Base-by-base conservation (phyloP, 2,329 filamentous ascomycete species). In the Neopestalotiopsis sp. region DNA sequence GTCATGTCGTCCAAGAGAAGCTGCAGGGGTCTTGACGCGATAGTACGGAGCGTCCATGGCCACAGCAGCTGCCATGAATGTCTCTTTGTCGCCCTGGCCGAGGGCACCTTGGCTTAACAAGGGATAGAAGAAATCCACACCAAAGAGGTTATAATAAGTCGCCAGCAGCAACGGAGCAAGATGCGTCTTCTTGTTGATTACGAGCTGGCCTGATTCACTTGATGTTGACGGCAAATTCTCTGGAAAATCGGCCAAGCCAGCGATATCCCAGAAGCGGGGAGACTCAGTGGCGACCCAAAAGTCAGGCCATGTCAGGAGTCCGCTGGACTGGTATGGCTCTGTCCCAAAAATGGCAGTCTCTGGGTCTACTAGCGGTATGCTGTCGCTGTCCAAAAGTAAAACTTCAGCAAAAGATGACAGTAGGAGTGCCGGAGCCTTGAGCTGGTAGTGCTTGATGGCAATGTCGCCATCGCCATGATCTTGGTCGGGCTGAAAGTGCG, bases 71-170 rank as follows among this genome's bases (percentile, higher is more conserved):
- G 81, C 77, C 17, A 84, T 73, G 71, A 86, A 86, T 0, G 84
- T 86, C 71, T 86, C 84, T 72, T 86, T 86, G 74, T 86, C 84
- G 17, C 85, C 85, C 74, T 86, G 79, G 12, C 84, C 85, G 0
- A 81, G 76, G 7, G 80, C 83, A 42, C 84, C 84, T 73, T 85
- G 84, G 4, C 80, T 82, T 9, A 85, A 76, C 0, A 86, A 74
- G 0, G 79, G 78, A 69, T 85, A 86, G 71, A 83, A 86, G 66
- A 80, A 79, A 0, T 76, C 72, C 4, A 83, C 82, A 1, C 83
- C 83, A 75, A 81, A 84, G 61, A 80, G 77, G 71, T 86, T 87
- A 74, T 87, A 87, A 73, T 86, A 87, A 2, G 80, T 77, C 4
- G 82, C 79, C 4, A 86, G 76, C n/a, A 85, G 76, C 1, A 87